Percentiles rank a stretch among this genome's conserved stretches.
phyloP scores from a whole-genome alignment of 345 rosid species.

The Punica granatum region DNA sequence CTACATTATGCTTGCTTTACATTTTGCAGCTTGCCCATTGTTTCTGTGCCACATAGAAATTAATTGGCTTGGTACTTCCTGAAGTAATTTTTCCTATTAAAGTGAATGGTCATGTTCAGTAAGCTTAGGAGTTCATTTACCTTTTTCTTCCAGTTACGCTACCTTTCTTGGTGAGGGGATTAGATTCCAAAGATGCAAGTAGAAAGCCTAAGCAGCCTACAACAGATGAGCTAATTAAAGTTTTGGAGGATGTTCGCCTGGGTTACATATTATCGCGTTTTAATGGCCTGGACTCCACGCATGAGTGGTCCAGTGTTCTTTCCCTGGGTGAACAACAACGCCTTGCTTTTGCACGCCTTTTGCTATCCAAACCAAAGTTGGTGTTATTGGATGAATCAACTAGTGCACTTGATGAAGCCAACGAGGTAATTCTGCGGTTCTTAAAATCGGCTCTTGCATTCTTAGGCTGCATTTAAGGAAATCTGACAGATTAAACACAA shows the following conservation, averaged over 20 bases:
- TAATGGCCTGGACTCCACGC: conserved; percentile 49
- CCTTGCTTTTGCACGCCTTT: conserved; percentile 78
- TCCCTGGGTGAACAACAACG: conserved; percentile 98
- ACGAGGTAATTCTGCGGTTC: conserved; percentile 49
- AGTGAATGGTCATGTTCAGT: too few relatives aligned
- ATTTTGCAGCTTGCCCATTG: too few relatives aligned
- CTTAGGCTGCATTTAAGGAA: too few relatives aligned
- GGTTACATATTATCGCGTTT: conserved; percentile 66
- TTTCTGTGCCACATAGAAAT: too few relatives aligned
- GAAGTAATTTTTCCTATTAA: too few relatives aligned
- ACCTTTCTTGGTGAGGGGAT: conserved; percentile 34
- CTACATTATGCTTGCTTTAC: too few relatives aligned
- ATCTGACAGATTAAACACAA: too few relatives aligned
- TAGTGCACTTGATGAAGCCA: conserved; percentile 87
- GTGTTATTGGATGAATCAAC: conserved; percentile 85
- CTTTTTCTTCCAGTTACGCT: conserved; percentile 30
- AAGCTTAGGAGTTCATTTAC: not conserved
- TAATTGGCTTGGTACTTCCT: too few relatives aligned
- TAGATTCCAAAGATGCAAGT: conserved; percentile 15
- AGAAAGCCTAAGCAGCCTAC: conserved; percentile 42
- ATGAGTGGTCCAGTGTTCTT: conserved; percentile 94
- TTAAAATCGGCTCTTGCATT: not conserved
- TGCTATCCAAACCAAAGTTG: conserved; percentile 77
- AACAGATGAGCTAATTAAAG: conserved; percentile 53
- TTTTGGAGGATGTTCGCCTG: conserved; percentile 64